These are phyloP conservation scores for Miscanthus sacchariflorus DNA, from an alignment of 202 grass and related monocot genomes.

Conservation along the genomic window DNA sequence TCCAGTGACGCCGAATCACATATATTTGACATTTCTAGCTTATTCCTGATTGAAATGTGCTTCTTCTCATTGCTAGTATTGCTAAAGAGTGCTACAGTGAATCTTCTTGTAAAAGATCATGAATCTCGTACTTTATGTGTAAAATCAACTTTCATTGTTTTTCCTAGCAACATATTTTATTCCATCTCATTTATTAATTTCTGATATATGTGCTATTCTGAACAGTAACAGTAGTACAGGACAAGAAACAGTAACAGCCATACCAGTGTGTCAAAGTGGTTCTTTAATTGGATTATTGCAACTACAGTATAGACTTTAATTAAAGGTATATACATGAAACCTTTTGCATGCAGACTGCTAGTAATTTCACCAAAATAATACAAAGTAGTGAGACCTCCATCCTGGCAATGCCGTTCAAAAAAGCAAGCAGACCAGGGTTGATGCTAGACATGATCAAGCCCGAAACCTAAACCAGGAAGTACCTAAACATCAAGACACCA, in stretches of 20 bases:
- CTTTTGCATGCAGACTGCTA: conserved; percentile 13
- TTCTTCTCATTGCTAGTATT: not conserved
- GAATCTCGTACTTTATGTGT: too few relatives aligned
- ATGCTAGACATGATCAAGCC: conserved; percentile 54
- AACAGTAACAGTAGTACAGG: conserved; percentile 8
- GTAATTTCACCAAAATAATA: conserved; percentile 34
- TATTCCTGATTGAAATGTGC: not conserved
- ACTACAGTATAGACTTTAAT: not conserved
- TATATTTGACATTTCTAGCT: not conserved
- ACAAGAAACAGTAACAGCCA: not conserved
- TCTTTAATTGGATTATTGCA: conserved; percentile 46
- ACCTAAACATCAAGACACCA: conserved; percentile 41
- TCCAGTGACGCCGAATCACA: not conserved
- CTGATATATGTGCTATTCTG: not conserved
- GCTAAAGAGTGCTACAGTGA: not conserved
- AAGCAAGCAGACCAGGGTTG: conserved; percentile 68
- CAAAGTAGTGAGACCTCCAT: conserved; percentile 43
- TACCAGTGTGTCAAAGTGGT: conserved; percentile 22
- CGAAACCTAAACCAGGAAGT: conserved; percentile 50
- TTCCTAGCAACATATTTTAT: not conserved
- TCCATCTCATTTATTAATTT: not conserved
- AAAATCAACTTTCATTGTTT: conserved; percentile 3
- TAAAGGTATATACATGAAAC: conserved; percentile 41
- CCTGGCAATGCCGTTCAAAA: conserved; percentile 80
- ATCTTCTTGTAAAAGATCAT: not conserved